Percentiles rank a stretch among this genome's conserved stretches.
Conservation (phyloP, 768 basidiomycete species). For the Phlebiopsis gigantea region DNA sequence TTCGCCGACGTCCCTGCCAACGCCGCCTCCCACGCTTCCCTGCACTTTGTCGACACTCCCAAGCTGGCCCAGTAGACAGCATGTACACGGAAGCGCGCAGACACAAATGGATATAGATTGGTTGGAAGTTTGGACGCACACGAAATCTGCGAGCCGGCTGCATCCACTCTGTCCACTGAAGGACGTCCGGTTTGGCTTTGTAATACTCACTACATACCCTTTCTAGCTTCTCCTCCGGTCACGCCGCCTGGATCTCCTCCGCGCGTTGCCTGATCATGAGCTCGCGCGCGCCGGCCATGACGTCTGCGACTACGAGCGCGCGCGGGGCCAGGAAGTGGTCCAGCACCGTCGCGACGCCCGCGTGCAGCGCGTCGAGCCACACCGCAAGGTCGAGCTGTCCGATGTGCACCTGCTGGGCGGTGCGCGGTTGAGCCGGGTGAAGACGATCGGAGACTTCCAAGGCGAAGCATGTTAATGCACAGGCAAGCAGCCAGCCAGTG, state of each 20-base stretch:
- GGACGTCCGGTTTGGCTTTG: neutral
- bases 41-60: neutral
- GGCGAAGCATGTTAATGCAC: no score
- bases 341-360: constrained; percentile 27
- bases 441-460: no score
- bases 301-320: constrained; percentile 21
- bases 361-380: constrained; percentile 26
- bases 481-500: no score
- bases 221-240: constrained; percentile 19
- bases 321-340: constrained; percentile 27
- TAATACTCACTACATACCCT: constrained; percentile 20
- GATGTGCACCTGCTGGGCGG: constrained; percentile 23
- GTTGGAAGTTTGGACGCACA: neutral
- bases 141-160: neutral
- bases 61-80: neutral
- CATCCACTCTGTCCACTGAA: neutral
- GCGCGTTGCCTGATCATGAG: constrained; percentile 20
- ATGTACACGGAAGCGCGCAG: neutral
- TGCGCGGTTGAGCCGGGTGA: no score
- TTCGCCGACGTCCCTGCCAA: neutral
- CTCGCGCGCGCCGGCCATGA: constrained; percentile 24
- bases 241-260: constrained; percentile 16
- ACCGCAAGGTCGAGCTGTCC: constrained; percentile 26
- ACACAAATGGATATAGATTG: no score
- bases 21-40: neutral